Evolutionary conservation across 331 rosid genomes (phyloP).

Genomic region (Quercus tomentella): DNA sequence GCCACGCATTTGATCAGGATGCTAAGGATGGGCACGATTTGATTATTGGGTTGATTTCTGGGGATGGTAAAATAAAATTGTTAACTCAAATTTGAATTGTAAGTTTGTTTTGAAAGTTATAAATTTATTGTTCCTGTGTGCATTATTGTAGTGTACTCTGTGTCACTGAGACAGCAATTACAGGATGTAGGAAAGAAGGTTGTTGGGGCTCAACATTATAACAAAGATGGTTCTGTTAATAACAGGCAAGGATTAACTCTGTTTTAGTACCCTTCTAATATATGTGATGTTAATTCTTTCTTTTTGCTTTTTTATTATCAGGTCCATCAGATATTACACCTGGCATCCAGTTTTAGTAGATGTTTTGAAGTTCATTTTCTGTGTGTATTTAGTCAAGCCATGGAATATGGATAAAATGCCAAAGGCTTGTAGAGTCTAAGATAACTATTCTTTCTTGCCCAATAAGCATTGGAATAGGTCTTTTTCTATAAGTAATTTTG

Average conservation of each 20-base stretch:
- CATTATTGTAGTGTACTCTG: slow-evolving; percentile 79
- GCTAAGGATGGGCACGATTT: slow-evolving; percentile 97
- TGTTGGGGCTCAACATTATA: slow-evolving; percentile 91
- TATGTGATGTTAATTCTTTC: slow-evolving; percentile 5
- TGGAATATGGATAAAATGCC: not conserved
- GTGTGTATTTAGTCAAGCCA: not conserved
- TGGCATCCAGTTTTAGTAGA: slow-evolving; percentile 2
- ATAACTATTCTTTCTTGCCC: not conserved
- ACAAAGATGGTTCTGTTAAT: slow-evolving; percentile 92
- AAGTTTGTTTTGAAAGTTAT: slow-evolving; percentile 12
- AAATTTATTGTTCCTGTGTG: slow-evolving; percentile 31
- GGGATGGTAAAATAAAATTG: slow-evolving; percentile 62
- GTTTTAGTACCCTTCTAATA: not conserved
- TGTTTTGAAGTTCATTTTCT: not conserved
- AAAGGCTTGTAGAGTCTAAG: not conserved
- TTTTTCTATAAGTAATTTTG: not conserved
- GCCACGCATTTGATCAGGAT: slow-evolving; percentile 91
- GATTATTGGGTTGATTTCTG: slow-evolving; percentile 80
- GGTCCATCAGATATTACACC: not conserved
- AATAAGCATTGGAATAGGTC: not conserved
- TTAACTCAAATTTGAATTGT: slow-evolving; percentile 11
- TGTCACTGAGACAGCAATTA: slow-evolving; percentile 96
- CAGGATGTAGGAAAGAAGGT: slow-evolving; percentile 99
- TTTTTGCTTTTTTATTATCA: not conserved
- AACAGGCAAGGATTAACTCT: slow-evolving; percentile 60